Conservation (phyloP, 495 filamentous ascomycete species). For the Neurospora tetrasperma region DNA sequence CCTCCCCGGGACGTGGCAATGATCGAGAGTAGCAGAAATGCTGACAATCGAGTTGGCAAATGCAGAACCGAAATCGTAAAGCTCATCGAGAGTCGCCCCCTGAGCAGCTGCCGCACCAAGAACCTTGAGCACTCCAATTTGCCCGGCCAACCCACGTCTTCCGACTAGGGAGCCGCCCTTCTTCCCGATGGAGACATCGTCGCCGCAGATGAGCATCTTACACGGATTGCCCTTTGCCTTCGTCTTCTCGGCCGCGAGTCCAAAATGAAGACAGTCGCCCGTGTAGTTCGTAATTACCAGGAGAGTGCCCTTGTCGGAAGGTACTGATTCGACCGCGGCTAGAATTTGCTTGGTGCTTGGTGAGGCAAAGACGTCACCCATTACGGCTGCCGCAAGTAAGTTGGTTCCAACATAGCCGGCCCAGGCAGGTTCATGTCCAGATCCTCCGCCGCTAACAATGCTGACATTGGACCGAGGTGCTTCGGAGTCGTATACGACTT, state of each 20-base stretch:
- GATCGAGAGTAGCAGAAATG: constrained; percentile 50
- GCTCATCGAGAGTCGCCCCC: constrained; percentile 43
- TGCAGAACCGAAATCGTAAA: constrained; percentile 44
- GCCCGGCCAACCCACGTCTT: constrained; percentile 47
- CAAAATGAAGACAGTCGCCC: constrained; percentile 55
- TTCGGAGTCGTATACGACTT: constrained; percentile 46
- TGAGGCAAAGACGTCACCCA: constrained; percentile 52
- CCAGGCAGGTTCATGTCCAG: constrained; percentile 55
- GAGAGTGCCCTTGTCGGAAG: constrained; percentile 46
- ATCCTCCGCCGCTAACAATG: constrained; percentile 51
- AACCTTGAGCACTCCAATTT: constrained; percentile 33
- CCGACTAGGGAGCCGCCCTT: constrained; percentile 45
- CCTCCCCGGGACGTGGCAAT: constrained; percentile 53
- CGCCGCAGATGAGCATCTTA: constrained; percentile 48
- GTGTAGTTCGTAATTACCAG: constrained; percentile 60
- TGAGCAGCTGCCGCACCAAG: constrained; percentile 29
- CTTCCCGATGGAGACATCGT: constrained; percentile 52
- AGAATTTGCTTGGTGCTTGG: constrained; percentile 54
- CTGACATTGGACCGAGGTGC: constrained; percentile 42
- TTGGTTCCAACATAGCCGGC: constrained; percentile 53
- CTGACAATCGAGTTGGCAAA: constrained; percentile 46
- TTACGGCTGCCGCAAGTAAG: constrained; percentile 48
- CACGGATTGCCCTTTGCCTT: constrained; percentile 43
- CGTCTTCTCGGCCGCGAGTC: constrained; percentile 51
- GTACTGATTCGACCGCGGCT: constrained; percentile 44